A percentile compares a stretch with the other conserved stretches of the same genome.
Evolutionary conservation across 2,329 filamentous ascomycete genomes (phyloP).

Genomic region (Myriosclerotinia duriaeana): DNA sequence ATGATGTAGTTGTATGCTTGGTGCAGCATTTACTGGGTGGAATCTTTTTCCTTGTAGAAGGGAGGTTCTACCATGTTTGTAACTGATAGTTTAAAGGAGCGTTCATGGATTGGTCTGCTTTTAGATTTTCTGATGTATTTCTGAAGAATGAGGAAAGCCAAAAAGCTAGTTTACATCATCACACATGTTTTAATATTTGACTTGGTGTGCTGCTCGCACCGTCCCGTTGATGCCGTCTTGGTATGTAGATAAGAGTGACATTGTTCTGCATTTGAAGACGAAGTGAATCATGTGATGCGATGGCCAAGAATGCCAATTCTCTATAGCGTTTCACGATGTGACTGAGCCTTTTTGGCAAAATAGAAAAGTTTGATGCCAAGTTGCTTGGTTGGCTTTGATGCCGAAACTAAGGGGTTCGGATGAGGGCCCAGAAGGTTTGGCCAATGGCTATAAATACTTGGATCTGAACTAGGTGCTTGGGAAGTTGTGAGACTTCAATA

Average conservation of each 20-base stretch:
- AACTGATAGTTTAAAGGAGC: constrained; percentile 36
- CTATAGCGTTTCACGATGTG: constrained; percentile 13
- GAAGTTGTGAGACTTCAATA: not conserved
- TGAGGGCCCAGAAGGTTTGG: not conserved
- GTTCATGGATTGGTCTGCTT: constrained; percentile 32
- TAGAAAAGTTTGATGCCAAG: constrained; percentile 14
- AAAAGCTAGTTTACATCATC: constrained; percentile 17
- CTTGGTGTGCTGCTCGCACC: not conserved
- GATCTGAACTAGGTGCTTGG: not conserved
- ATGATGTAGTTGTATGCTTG: constrained; percentile 39
- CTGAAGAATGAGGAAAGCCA: constrained; percentile 17
- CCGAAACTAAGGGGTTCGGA: not conserved
- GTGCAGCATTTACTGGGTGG: constrained; percentile 31
- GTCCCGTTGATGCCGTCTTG: constrained; percentile 11
- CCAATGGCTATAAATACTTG: not conserved
- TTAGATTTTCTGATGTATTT: constrained; percentile 35
- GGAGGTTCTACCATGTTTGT: constrained; percentile 30
- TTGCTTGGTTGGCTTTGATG: constrained; percentile 4
- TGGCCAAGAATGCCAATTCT: constrained; percentile 21
- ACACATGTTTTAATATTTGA: not conserved
- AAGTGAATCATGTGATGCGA: not conserved
- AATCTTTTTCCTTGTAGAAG: constrained; percentile 19
- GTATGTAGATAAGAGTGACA: constrained; percentile 10
- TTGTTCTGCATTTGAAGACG: not conserved
- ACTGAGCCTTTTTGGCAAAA: not conserved